These are phyloP conservation scores for Przewalskia tangutica DNA, from an alignment of 257 asterid genomes.

Conservation along the genomic window DNA sequence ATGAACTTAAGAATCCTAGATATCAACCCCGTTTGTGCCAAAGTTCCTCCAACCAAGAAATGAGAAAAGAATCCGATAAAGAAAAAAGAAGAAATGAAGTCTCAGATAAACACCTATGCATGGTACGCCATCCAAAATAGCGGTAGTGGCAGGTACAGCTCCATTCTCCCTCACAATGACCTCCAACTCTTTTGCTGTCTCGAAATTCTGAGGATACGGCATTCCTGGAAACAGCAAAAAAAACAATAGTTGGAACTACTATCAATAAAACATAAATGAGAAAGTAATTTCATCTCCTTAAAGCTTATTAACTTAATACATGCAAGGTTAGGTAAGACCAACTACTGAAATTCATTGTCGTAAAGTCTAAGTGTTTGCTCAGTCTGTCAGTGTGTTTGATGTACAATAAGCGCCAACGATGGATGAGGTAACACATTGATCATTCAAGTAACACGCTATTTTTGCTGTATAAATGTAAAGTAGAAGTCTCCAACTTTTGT, in stretches of 20 bases:
- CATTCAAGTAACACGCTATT: neutral
- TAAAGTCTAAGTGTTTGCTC: neutral
- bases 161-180: conserved; percentile 62
- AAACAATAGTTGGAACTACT: neutral
- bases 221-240: conserved; percentile 40
- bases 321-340: neutral
- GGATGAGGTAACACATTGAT: neutral
- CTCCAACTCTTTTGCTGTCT: conserved; percentile 81
- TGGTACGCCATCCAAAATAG: conserved; percentile 81
- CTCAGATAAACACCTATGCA: conserved; percentile 44
- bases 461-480: neutral
- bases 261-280: neutral
- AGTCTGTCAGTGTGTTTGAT: neutral
- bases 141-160: conserved; percentile 88
- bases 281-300: neutral
- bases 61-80: neutral
- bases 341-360: neutral
- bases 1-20: neutral
- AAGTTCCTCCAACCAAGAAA: conserved; percentile 4
- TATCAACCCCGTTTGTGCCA: neutral
- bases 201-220: conserved; percentile 93
- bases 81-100: conserved; percentile 5
- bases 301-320: neutral
- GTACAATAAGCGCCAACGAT: neutral
- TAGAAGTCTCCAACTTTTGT: neutral